Base-by-base conservation (phyloP, 139 green algal species). In the Coccomyxa sp. region DNA sequence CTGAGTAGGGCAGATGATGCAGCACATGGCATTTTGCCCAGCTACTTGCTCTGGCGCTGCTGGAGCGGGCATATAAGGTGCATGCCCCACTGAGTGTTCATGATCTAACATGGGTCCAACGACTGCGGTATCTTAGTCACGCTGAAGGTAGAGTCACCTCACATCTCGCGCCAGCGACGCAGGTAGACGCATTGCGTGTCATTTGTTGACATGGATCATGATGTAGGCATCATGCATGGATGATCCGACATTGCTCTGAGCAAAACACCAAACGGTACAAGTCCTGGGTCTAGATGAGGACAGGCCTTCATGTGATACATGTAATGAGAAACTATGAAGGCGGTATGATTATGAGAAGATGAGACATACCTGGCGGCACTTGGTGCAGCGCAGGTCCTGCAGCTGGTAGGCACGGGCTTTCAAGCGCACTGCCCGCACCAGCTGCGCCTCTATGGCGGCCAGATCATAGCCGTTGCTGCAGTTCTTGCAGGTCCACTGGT, bases 301-400 rank as follows among this genome's bases (percentile, higher is more conserved):
- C 16, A 41, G 18, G 71, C 8, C 10, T 58, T 18, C 16, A 58
- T n/a, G n/a, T 16, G 31, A 10, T 14, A 22, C 12, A 35, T 40
- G 9, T 38, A 50, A 71, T 64, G 12, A n/a, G 35, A 75, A 8
- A 75, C 27, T 31, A 31, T 7, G 55, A 58, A 16, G 6, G 8
- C 38, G 9, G 12, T 73, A n/a, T 31, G n/a, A 3, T 12, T 39
- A 5, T 71, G 50, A 31, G 14, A 12, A 8, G 8, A 12, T 37
- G 8, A 3, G 16, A 35, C 85, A 64, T 68, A 91, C 87, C 71
- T 84, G 82, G 75, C 84, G 85, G 86, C 92, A 96, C 80, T 93
- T 91, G 40, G 71, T 2, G 82, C 95, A 98, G 27, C 75, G 70
- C 41, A 98, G 84, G 84, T 99, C 95, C 79, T 98, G 95, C 40